Evolutionary conservation across 495 filamentous ascomycete genomes (phyloP), one percentile per base, ranked within the genome.

Genomic region (Echria macrotheca): DNA sequence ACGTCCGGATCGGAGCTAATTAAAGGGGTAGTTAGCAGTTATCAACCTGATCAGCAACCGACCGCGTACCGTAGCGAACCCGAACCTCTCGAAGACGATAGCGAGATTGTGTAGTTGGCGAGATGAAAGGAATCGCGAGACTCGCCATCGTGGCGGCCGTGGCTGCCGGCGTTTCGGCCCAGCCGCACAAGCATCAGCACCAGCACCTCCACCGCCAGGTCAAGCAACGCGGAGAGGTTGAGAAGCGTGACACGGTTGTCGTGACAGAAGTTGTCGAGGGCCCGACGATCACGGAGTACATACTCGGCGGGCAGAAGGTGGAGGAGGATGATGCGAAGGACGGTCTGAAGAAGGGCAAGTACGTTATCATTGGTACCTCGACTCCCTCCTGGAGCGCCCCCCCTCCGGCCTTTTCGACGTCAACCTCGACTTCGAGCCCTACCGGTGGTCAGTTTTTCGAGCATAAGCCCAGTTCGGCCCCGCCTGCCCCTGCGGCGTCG

Each of bases 281-380:
- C n/a, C 65, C 81, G 25, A 79, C 75, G 32, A 73, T 79, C 12
- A 71, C 76, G 44, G 71, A 76, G 44, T 88, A 83, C 57, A 69
- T 81, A 53, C 63, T 85, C 29, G 73, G 83, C 43, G 79, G 77
- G 48, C 43, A 81, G 54, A 35, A 58, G 19, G 70, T 90, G 52
- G 62, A 65, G 37, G 59, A 67, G 29, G 61, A 70, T 2, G 69
- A 82, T 31, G 85, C 84, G 29, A 77, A 85, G 72, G 50, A 73
- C 33, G 82, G 84, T 51, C 71, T 90, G 53, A 66, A 70, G 36
- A 67, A 79, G 39, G 78, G 83, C 21, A 69, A 66, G 12, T 77
- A 68, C 46, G 50, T 76, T 39, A 60, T 80, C n/a, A 45, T 78
- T 26, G 73, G 73, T 44, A 68, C 73, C 33, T 65, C 69, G 35